Evolutionary conservation across 495 filamentous ascomycete species (phyloP).

Genomic region (Penicillium egyptiacum): DNA sequence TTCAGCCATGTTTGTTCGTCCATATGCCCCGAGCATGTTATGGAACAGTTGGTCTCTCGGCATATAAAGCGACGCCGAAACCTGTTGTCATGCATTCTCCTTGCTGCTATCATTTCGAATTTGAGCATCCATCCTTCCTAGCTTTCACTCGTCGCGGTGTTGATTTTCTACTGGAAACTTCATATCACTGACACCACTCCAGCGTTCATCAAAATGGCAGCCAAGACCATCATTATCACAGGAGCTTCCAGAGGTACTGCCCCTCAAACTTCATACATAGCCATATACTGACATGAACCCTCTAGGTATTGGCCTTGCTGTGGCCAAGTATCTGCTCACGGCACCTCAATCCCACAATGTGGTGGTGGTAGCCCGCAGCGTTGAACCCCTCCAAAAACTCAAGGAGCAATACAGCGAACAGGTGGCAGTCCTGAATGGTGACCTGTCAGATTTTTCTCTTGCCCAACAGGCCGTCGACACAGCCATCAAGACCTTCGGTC

Average conservation of each 20-base stretch:
- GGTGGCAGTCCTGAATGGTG: constrained; percentile 72
- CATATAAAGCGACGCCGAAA: not conserved
- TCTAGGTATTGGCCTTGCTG: constrained; percentile 76
- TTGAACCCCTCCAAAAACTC: constrained; percentile 63
- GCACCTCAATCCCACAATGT: constrained; percentile 61
- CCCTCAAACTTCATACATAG: not conserved
- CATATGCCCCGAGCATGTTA: not conserved
- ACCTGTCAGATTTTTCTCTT: constrained; percentile 66
- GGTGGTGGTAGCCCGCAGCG: constrained; percentile 72
- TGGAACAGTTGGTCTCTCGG: not conserved
- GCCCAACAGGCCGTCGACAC: constrained; percentile 61
- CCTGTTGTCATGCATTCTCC: not conserved
- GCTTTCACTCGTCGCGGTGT: not conserved
- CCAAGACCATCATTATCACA: constrained; percentile 62
- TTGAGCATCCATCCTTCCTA: too few species aligned
- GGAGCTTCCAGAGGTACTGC: constrained; percentile 59
- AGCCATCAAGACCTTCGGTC: constrained; percentile 64
- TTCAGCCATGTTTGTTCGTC: not conserved
- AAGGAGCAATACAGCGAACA: constrained; percentile 62
- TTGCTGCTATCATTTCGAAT: not conserved
- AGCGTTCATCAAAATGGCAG: constrained; percentile 29
- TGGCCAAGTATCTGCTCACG: constrained; percentile 70
- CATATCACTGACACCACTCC: constrained; percentile 6
- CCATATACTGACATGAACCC: constrained; percentile 1
- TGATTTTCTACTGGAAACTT: not conserved